A percentile compares a stretch with the other conserved stretches of the same genome.
These are phyloP conservation scores for Aureobasidium sp. DNA, from an alignment of 2,329 filamentous ascomycete genomes.

Conservation along the genomic window DNA sequence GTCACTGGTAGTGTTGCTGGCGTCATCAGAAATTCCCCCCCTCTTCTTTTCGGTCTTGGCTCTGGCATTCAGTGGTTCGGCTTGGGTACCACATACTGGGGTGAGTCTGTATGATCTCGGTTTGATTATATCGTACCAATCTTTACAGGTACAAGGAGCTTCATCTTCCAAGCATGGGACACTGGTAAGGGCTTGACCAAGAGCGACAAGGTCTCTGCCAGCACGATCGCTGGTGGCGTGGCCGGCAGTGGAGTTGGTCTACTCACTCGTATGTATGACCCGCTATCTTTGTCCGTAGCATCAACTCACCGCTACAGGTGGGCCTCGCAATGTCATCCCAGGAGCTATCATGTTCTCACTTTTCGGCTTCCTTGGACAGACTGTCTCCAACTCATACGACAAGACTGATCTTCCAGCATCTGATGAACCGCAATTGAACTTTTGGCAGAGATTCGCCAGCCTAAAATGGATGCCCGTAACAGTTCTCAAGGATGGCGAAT, in stretches of 20 bases:
- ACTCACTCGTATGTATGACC: constrained; percentile 41
- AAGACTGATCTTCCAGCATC: constrained; percentile 32
- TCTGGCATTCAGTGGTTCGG: constrained; percentile 76
- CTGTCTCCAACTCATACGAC: constrained; percentile 47
- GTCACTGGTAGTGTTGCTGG: constrained; percentile 40
- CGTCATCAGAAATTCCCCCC: constrained; percentile 57
- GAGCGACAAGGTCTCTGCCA: constrained; percentile 58
- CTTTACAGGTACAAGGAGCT: constrained; percentile 17
- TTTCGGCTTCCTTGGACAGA: constrained; percentile 52
- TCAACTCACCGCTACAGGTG: constrained; percentile 34
- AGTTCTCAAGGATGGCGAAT: constrained; percentile 65
- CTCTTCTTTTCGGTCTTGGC: constrained; percentile 61
- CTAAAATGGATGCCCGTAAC: constrained; percentile 67
- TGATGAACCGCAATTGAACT: constrained; percentile 32
- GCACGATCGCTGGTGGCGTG: constrained; percentile 62
- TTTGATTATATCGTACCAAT: not conserved
- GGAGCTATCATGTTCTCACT: constrained; percentile 54
- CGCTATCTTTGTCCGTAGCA: not conserved
- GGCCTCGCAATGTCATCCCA: constrained; percentile 50
- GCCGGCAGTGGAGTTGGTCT: constrained; percentile 51
- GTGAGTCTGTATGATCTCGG: constrained; percentile 38
- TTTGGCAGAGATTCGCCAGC: constrained; percentile 47
- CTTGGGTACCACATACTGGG: constrained; percentile 70
- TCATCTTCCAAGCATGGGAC: constrained; percentile 32
- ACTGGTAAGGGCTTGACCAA: constrained; percentile 41